A percentile compares a stretch with the other conserved stretches of the same genome.
phyloP scores from a whole-genome alignment of 2,329 filamentous ascomycete species.

The Pyrenophora graminea region DNA sequence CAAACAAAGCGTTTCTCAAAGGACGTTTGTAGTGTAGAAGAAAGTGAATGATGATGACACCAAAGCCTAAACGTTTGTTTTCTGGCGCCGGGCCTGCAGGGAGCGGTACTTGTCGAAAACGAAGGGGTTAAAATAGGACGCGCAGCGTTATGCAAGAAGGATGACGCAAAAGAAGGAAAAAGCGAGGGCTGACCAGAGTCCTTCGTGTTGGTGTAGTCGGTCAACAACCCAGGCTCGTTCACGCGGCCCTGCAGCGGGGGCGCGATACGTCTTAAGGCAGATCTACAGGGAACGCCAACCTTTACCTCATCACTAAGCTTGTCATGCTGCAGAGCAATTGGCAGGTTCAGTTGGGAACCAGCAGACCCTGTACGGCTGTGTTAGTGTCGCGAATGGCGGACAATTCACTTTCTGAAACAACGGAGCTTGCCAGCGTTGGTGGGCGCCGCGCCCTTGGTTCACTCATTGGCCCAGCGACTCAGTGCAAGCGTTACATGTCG shows the following conservation, averaged over 20 bases:
- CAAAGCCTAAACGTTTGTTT: conserved; percentile 24
- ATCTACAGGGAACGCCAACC: conserved; percentile 22
- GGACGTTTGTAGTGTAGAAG: conserved; percentile 35
- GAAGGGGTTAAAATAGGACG: conserved; percentile 24
- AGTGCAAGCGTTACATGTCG: conserved; percentile 18
- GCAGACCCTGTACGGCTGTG: conserved; percentile 17
- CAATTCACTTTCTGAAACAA: conserved; percentile 28
- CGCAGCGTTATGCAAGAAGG: conserved; percentile 33
- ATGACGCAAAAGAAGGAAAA: conserved; percentile 16
- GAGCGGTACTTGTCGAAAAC: conserved; percentile 23
- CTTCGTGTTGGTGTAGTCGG: conserved; percentile 31
- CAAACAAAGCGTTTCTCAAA: conserved; percentile 9
- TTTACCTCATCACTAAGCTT: not conserved
- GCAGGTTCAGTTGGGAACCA: conserved; percentile 11
- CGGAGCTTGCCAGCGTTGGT: conserved; percentile 15
- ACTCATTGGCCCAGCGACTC: conserved; percentile 16
- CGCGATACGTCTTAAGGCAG: conserved; percentile 27
- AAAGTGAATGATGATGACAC: conserved; percentile 27
- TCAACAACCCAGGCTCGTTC: conserved; percentile 28
- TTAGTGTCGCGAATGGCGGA: conserved; percentile 23
- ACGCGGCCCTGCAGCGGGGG: conserved; percentile 9
- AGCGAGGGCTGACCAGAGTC: conserved; percentile 14
- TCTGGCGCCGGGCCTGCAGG: conserved; percentile 40
- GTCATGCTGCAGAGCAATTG: conserved; percentile 13
- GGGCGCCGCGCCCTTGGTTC: conserved; percentile 7